phyloP scores from a whole-genome alignment of 2,329 filamentous ascomycete species.

The Onygenales sp. region DNA sequence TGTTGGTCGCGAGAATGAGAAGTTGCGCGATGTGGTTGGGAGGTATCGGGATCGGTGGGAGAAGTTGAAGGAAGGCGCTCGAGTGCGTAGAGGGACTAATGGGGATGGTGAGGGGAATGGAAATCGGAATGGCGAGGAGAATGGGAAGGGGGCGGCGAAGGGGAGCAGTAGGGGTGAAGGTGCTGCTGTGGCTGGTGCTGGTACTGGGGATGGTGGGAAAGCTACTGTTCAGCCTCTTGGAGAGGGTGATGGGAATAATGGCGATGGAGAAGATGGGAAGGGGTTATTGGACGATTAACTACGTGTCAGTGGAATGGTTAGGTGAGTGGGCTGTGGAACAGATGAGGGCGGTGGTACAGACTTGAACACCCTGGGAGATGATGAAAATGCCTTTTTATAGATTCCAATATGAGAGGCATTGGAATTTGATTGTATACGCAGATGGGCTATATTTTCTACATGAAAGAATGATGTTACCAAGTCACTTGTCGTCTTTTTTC shows the following conservation, averaged over 20 bases:
- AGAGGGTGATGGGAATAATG: neutral
- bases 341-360: too few species aligned
- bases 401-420: neutral
- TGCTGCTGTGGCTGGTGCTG: slow-evolving; percentile 39
- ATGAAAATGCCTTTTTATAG: neutral
- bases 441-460: neutral
- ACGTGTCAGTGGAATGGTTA: too few species aligned
- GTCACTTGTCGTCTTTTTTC: too few species aligned
- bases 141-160: neutral
- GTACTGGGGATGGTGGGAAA: slow-evolving; percentile 9
- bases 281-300: neutral
- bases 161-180: slow-evolving; percentile 60
- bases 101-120: slow-evolving; percentile 4
- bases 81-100: slow-evolving; percentile 28
- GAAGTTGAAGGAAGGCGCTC: slow-evolving; percentile 57
- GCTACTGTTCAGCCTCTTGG: neutral
- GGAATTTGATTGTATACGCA: too few species aligned
- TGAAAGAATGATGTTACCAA: neutral
- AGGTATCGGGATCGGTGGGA: slow-evolving; percentile 59
- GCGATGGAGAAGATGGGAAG: neutral
- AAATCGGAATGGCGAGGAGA: neutral
- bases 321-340: too few species aligned
- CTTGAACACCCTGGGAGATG: too few species aligned
- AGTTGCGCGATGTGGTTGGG: slow-evolving; percentile 44
- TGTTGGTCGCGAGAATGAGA: slow-evolving; percentile 53